These are phyloP conservation scores for Lepidium campestre DNA, from an alignment of 441 rosid genomes.

Conservation along the genomic window DNA sequence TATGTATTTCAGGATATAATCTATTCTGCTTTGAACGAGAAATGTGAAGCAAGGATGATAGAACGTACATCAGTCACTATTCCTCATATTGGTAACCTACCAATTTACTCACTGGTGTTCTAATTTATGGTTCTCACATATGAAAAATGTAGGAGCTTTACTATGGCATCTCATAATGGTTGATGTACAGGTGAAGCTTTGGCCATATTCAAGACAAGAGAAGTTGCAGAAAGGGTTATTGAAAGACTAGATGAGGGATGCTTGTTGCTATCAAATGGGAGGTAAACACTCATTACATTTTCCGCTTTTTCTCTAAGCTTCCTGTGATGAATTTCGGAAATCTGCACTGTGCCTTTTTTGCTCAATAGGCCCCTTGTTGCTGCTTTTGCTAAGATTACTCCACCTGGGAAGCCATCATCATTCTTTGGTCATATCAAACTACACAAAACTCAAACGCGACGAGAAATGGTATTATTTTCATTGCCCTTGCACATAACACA, in stretches of 20 bases:
- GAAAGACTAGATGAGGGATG: conserved; percentile 53
- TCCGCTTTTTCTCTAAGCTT: neutral
- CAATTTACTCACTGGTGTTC: conserved; percentile 3
- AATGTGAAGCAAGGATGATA: conserved; percentile 65
- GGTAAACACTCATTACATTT: conserved; percentile 38
- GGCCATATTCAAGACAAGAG: conserved; percentile 56
- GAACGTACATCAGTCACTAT: conserved; percentile 40
- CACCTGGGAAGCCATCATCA: conserved; percentile 40
- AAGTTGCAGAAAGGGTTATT: conserved; percentile 51
- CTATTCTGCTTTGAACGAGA: conserved; percentile 52
- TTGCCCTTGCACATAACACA: neutral
- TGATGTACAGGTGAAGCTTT: conserved; percentile 65
- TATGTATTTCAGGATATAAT: conserved; percentile 52
- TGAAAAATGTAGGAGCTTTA: neutral
- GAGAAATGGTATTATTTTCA: conserved; percentile 43
- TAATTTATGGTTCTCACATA: neutral
- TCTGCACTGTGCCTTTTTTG: conserved; percentile 3
- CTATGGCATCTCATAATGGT: conserved; percentile 12
- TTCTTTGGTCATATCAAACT: conserved; percentile 65
- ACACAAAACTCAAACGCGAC: conserved; percentile 44
- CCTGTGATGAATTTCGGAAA: neutral
- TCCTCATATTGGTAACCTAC: conserved; percentile 51
- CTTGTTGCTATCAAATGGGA: conserved; percentile 68
- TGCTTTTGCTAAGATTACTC: conserved; percentile 42
- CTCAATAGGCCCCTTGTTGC: conserved; percentile 74